Conservation (phyloP, 2,329 filamentous ascomycete species). For the Cryphonectria naterciae region DNA sequence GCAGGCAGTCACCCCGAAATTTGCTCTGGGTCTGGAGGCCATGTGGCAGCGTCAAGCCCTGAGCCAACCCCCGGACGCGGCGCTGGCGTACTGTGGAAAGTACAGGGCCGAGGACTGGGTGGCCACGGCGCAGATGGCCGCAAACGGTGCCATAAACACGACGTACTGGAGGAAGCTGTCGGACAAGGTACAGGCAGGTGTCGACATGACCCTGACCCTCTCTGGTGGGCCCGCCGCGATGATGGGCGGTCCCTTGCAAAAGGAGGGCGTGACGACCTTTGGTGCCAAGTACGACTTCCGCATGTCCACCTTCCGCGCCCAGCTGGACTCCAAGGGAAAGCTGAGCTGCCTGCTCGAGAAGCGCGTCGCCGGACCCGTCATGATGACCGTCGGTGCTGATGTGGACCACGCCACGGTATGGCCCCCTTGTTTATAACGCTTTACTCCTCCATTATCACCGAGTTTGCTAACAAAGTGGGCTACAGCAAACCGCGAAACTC, state of each 20-base stretch:
- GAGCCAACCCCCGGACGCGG: constrained; percentile 86
- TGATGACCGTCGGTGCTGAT: constrained; percentile 93
- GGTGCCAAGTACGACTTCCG: constrained; percentile 99
- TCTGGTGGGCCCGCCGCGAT: constrained; percentile 66
- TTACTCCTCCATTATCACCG: background rate
- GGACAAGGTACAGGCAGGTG: constrained; percentile 94
- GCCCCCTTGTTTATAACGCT: constrained; percentile 31
- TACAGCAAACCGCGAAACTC: constrained; percentile 90
- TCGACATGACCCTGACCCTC: constrained; percentile 90
- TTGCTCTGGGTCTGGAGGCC: constrained; percentile 87
- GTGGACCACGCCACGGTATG: constrained; percentile 94
- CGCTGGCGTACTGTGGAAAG: constrained; percentile 84
- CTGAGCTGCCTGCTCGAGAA: constrained; percentile 93
- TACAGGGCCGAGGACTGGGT: constrained; percentile 95
- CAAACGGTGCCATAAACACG: constrained; percentile 83
- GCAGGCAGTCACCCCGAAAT: constrained; percentile 84
- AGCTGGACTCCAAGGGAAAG: constrained; percentile 94
- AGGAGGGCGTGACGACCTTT: constrained; percentile 88
- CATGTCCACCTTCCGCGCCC: constrained; percentile 91
- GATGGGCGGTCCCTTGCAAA: constrained; percentile 76
- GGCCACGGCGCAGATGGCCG: constrained; percentile 85
- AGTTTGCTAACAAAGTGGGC: constrained; percentile 36
- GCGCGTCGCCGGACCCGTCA: constrained; percentile 88
- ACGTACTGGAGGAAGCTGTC: constrained; percentile 94
- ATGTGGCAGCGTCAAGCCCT: constrained; percentile 90